Conservation (phyloP, 768 basidiomycete species). For the Tulasnella calospora region DNA sequence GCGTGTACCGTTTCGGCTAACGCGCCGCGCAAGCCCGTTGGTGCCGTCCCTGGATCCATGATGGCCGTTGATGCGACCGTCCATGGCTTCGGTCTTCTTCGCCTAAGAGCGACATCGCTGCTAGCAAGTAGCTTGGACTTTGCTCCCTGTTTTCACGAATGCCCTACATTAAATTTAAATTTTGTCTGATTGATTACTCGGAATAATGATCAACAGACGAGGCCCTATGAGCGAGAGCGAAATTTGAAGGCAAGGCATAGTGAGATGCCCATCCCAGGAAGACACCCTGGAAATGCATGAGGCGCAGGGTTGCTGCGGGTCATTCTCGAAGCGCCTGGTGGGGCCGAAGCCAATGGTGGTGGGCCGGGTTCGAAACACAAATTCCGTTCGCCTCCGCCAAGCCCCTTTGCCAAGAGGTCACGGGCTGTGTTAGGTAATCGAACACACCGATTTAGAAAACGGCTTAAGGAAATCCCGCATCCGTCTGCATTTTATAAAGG, state of each 20-base stretch:
- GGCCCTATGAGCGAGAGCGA: not conserved
- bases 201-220: not conserved
- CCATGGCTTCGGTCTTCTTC: slow-evolving; percentile 4
- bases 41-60: not conserved
- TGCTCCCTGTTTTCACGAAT: not conserved
- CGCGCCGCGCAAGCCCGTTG: not conserved
- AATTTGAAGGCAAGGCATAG: not conserved
- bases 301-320: not conserved
- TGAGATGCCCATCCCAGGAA: not conserved
- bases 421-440: not conserved
- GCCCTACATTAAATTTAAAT: not conserved
- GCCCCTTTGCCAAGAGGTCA: not conserved
- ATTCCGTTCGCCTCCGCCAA: not conserved
- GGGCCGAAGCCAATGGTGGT: too few species aligned
- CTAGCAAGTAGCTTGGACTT: not conserved
- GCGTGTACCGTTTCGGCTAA: not conserved
- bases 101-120: not conserved
- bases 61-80: not conserved
- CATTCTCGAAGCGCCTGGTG: not conserved
- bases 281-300: not conserved
- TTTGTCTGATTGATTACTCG: not conserved
- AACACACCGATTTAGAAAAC: not conserved
- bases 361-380: not conserved
- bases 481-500: not conserved
- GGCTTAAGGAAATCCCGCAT: too few species aligned